phyloP scores from a whole-genome alignment of 805 yeast species.

The Starmerella floris region DNA sequence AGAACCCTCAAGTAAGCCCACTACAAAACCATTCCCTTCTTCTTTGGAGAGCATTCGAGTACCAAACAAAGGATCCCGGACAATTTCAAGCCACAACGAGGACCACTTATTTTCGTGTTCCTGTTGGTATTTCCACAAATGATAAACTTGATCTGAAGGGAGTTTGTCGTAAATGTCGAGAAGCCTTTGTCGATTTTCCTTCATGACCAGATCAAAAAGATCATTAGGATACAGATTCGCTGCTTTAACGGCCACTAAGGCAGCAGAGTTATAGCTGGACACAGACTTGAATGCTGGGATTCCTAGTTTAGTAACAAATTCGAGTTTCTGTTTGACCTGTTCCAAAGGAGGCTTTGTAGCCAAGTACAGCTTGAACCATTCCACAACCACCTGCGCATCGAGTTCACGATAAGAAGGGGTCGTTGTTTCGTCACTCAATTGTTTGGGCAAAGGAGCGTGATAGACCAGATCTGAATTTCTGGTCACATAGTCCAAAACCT shows the following conservation, averaged over 20 bases:
- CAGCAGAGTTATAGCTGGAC: background rate
- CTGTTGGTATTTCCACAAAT: slow-evolving; percentile 8
- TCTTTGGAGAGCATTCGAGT: background rate
- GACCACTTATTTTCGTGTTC: background rate
- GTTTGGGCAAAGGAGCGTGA: slow-evolving; percentile 5
- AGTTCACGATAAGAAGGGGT: slow-evolving; percentile 6
- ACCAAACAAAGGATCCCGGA: background rate
- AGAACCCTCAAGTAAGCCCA: slow-evolving; percentile 8
- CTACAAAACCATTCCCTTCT: background rate
- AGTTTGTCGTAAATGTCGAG: background rate
- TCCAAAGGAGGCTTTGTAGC: background rate
- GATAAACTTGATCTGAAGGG: slow-evolving; percentile 1
- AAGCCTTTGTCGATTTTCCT: background rate
- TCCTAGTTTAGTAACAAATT: background rate
- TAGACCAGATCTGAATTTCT: background rate
- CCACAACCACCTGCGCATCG: slow-evolving; percentile 1
- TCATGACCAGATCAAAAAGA: background rate
- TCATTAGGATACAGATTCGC: background rate
- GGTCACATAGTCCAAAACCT: slow-evolving; percentile 7
- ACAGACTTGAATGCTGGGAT: background rate
- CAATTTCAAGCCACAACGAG: background rate
- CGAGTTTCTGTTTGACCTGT: background rate
- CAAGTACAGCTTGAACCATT: slow-evolving; percentile 9
- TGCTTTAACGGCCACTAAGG: background rate
- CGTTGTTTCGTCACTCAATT: background rate